phyloP scores from a whole-genome alignment of 768 basidiomycete genomes.

The Boletus fagicola region DNA sequence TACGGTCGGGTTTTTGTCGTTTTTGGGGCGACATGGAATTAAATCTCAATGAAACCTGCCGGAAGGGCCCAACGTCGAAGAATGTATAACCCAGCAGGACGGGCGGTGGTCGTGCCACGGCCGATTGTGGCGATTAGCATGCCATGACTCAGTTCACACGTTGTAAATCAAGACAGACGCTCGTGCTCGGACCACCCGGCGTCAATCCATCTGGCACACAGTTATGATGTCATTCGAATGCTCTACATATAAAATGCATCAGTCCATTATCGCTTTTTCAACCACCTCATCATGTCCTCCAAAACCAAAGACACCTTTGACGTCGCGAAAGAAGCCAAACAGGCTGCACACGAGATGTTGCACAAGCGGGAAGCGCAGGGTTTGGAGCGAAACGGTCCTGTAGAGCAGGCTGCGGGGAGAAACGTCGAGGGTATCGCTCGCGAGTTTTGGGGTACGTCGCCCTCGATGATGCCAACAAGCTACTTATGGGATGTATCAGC shows the following conservation, averaged over 20 bases:
- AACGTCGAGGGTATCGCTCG: background rate
- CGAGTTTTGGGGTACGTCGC: background rate
- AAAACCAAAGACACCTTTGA: background rate
- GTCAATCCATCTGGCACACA: background rate
- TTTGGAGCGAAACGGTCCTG: background rate
- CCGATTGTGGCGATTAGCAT: too few species aligned
- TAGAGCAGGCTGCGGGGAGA: background rate
- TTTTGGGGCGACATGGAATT: constrained; percentile 2
- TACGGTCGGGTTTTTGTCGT: background rate
- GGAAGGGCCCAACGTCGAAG: background rate
- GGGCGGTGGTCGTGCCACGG: background rate
- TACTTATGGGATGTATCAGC: background rate
- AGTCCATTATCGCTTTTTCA: background rate
- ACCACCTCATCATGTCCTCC: background rate
- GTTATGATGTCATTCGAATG: background rate
- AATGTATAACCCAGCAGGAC: background rate
- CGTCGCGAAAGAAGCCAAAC: background rate
- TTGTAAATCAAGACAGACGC: background rate
- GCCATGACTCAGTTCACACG: background rate
- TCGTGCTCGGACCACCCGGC: background rate
- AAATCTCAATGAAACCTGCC: background rate
- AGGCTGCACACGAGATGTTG: background rate
- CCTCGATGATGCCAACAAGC: background rate
- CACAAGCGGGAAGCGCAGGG: background rate
- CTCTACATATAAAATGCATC: background rate